Evolutionary conservation across 768 basidiomycete genomes (phyloP).

Genomic region (Lactarius evosmus): DNA sequence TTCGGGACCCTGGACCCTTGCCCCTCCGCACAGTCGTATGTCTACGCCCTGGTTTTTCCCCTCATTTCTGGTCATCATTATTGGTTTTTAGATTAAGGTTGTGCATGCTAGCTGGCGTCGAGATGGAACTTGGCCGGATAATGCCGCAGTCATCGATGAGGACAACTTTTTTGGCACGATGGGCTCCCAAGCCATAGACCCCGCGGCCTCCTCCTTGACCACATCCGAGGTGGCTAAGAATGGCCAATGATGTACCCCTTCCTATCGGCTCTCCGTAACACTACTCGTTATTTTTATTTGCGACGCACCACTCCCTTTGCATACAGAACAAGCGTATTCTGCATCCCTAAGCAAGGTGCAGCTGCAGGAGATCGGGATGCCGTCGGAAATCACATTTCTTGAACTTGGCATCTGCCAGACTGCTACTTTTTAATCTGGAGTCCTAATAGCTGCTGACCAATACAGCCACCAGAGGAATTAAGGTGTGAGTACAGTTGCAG

Average conservation of each 20-base stretch:
- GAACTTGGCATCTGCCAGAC: too few relatives aligned
- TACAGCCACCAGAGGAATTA: too few relatives aligned
- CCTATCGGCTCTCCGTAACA: not conserved
- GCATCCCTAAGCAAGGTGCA: not conserved
- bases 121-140: slow-evolving; percentile 73
- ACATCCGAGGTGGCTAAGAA: not conserved
- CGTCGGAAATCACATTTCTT: not conserved
- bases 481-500: too few relatives aligned
- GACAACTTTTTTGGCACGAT: slow-evolving; percentile 25
- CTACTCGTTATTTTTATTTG: slow-evolving; percentile 1
- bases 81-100: slow-evolving; percentile 57
- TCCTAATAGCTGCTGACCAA: too few relatives aligned
- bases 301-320: not conserved
- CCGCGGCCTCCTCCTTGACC: not conserved
- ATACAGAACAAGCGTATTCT: not conserved
- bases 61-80: slow-evolving; percentile 27
- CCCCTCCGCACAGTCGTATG: slow-evolving; percentile 64
- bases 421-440: too few relatives aligned
- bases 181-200: not conserved
- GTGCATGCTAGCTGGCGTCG: slow-evolving; percentile 72
- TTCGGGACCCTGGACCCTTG: slow-evolving; percentile 60
- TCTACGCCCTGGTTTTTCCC: slow-evolving; percentile 24
- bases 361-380: not conserved
- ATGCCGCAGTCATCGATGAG: slow-evolving; percentile 33
- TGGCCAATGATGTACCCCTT: not conserved